Evolutionary conservation across 345 rosid genomes (phyloP), one percentile per base, ranked within the genome.

Genomic region (Salix viminalis): DNA sequence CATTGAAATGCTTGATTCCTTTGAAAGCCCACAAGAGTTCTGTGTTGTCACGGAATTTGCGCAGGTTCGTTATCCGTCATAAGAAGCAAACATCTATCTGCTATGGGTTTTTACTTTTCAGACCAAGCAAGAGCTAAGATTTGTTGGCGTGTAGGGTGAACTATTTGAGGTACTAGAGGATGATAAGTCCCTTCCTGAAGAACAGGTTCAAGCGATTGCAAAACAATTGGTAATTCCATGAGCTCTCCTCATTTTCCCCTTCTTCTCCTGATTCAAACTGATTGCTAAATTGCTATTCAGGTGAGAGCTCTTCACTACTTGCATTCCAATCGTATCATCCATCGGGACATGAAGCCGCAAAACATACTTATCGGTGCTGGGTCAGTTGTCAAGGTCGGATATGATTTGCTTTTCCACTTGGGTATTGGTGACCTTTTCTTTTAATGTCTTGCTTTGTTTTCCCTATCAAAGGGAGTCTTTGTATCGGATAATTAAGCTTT

Each of bases 291-390:
- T 61, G 65, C 14, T 14, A 64, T 67, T 46, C 83, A 95, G 99
- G 98, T 96, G 78, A 88, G 86, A 83, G 99, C 99, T 4, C 75
- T 96, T 83, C 92, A 96, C 83, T 96, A 96, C 82, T 78, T 96
- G 88, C 99, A 96, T 81, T 93, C 99, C 26, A 96, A 96, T 74
- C 98, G 99, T 75, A 96, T 96, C 76, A 96, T 96, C 67, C 99
- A 96, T 84, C 94, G 98, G 71, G 99, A 96, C 79, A 91, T 96
- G 99, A 96, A 96, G 86, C 99, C 99, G n/a, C 99, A 96, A 72
- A 96, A 96, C 87, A 96, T 96, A 81, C 94, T 93, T 74, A 93
- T 96, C 70, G 96, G 99, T 82, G 91, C 98, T 76, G 96, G 96
- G 14, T 90, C 98, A 68, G 83, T 96, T 67, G 96, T 96, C 68